These are phyloP conservation scores for Aureobasidium vineae DNA, from an alignment of 2,329 filamentous ascomycete species.

Conservation along the genomic window DNA sequence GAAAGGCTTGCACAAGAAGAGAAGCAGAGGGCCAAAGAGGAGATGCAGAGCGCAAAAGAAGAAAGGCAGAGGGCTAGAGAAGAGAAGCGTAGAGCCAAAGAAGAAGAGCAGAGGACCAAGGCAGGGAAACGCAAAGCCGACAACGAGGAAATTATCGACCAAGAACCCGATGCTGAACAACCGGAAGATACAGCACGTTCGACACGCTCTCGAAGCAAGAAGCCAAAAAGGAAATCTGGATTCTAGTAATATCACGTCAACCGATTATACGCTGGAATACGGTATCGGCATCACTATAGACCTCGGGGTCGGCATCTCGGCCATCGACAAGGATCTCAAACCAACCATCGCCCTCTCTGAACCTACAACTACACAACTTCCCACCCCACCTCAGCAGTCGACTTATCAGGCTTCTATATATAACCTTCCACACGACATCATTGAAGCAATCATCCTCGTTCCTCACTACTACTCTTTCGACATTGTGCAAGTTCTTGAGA, in stretches of 20 bases:
- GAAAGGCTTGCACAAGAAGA: neutral
- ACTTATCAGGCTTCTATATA: slow-evolving; percentile 38
- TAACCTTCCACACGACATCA: slow-evolving; percentile 37
- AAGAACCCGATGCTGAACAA: neutral
- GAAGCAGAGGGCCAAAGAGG: neutral
- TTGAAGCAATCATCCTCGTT: slow-evolving; percentile 38
- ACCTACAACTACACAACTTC: slow-evolving; percentile 24
- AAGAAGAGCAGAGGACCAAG: neutral
- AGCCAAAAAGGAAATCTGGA: slow-evolving; percentile 15
- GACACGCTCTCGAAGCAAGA: neutral
- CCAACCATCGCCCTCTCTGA: slow-evolving; percentile 1
- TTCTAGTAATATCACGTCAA: neutral
- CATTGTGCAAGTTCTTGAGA: slow-evolving; percentile 32
- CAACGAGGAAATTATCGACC: neutral
- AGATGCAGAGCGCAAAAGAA: neutral
- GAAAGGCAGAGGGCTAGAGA: neutral
- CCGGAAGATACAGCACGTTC: neutral
- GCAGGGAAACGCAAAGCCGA: neutral
- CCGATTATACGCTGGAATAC: slow-evolving; percentile 9
- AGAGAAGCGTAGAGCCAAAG: neutral
- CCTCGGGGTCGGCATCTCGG: neutral
- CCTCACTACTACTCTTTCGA: slow-evolving; percentile 35
- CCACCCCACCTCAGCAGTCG: slow-evolving; percentile 40
- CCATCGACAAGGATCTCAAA: slow-evolving; percentile 19
- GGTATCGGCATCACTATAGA: slow-evolving; percentile 18